Evolutionary conservation across 257 asterid genomes (phyloP).

Genomic region (Capsicum rhomboideum): DNA sequence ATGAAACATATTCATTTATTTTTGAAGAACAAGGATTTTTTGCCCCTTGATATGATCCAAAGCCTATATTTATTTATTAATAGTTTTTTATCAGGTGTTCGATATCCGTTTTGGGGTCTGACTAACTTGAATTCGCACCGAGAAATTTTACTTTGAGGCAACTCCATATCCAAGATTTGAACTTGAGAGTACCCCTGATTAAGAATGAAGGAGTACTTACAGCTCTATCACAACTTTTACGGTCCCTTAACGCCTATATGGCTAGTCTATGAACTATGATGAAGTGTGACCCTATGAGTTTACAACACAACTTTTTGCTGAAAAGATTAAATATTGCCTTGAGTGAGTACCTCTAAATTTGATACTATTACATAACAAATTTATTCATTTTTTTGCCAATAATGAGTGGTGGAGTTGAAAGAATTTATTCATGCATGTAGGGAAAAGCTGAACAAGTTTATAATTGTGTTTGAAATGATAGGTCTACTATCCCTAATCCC

Average conservation of each 20-base stretch:
- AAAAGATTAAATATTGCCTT: neutral
- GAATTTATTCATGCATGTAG: neutral
- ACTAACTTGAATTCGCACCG: rapidly evolving
- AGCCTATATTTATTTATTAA: neutral
- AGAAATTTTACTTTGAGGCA: neutral
- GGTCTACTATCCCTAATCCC: neutral
- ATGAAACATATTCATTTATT: no score
- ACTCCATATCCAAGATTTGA: no score
- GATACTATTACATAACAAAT: neutral
- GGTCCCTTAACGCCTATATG: neutral
- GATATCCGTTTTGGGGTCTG: rapidly evolving
- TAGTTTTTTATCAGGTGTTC: neutral
- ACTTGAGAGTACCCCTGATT: no score
- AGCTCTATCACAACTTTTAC: rapidly evolving
- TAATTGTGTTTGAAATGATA: neutral
- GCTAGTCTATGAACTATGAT: neutral
- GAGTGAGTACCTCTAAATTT: neutral
- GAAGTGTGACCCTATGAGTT: neutral
- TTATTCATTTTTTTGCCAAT: neutral
- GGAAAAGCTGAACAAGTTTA: neutral
- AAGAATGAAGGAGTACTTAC: neutral
- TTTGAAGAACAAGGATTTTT: neutral
- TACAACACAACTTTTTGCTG: neutral
- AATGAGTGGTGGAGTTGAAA: neutral
- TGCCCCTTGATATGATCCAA: neutral